These are phyloP conservation scores for Aspergillus biplanus DNA, from an alignment of 495 filamentous ascomycete species.

Conservation along the genomic window DNA sequence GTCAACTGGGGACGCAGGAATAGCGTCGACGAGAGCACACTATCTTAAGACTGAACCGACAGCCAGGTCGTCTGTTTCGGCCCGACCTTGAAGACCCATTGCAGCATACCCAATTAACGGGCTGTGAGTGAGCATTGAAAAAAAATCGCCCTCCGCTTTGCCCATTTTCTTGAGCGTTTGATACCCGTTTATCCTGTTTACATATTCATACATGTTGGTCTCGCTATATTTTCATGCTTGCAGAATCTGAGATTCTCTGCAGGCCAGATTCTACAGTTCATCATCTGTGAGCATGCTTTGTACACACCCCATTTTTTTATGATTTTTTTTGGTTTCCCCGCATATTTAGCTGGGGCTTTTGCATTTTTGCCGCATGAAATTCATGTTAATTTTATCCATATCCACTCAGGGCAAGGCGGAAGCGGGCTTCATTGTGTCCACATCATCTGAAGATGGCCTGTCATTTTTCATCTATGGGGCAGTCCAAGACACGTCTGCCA, in stretches of 20 bases:
- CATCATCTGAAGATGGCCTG: neutral
- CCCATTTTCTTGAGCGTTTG: constrained; percentile 22
- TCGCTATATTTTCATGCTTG: constrained; percentile 6
- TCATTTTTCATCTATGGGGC: neutral
- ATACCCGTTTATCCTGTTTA: constrained; percentile 28
- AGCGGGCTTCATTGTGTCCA: neutral
- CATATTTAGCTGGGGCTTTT: neutral
- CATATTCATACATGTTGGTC: constrained; percentile 19
- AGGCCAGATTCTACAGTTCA: constrained; percentile 13
- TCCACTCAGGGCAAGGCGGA: neutral
- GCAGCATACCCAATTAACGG: constrained; percentile 12
- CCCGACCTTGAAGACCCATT: neutral
- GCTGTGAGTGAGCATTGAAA: neutral
- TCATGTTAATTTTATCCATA: neutral
- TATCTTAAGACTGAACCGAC: constrained; percentile 26
- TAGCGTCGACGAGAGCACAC: constrained; percentile 60
- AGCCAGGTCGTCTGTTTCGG: neutral
- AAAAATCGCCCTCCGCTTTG: neutral
- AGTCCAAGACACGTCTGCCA: neutral
- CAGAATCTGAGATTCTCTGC: constrained; percentile 19
- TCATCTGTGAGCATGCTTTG: constrained; percentile 15
- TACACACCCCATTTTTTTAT: constrained; percentile 7
- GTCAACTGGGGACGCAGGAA: constrained; percentile 88
- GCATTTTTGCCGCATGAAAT: neutral
- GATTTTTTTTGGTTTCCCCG: constrained; percentile 1